Evolutionary conservation across 768 basidiomycete genomes (phyloP).

Genomic region (Kwoniella botswanensis): DNA sequence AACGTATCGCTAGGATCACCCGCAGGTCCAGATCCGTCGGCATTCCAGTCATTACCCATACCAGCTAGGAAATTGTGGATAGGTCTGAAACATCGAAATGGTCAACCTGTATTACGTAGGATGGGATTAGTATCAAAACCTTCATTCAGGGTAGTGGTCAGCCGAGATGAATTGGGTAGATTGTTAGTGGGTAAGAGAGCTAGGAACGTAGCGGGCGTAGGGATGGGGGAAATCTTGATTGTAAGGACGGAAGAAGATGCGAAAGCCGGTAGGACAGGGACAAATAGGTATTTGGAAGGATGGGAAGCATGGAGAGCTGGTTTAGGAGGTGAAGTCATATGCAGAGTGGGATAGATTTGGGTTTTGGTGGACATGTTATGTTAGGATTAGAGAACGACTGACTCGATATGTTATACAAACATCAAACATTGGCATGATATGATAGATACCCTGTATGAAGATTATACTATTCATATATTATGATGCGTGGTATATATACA

Average conservation of each 20-base stretch:
- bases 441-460: conserved; percentile 3
- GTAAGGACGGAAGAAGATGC: conserved; percentile 74
- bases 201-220: conserved; percentile 78
- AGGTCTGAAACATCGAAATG: conserved; percentile 88
- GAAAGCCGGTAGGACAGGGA: conserved; percentile 61
- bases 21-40: conserved; percentile 66
- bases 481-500: conserved; percentile 1
- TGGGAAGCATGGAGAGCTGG: conserved; percentile 83
- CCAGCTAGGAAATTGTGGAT: conserved; percentile 87
- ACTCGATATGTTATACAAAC: background rate
- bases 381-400: background rate
- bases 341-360: conserved; percentile 67
- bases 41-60: conserved; percentile 67
- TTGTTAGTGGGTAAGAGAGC: conserved; percentile 83
- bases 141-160: conserved; percentile 78
- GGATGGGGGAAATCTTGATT: conserved; percentile 90
- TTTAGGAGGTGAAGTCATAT: conserved; percentile 82
- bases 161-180: conserved; percentile 70
- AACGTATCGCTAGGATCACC: conserved; percentile 73
- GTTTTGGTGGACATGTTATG: background rate
- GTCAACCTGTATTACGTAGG: conserved; percentile 76
- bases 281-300: conserved; percentile 76
- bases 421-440: background rate
- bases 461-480: background rate
- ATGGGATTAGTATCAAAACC: conserved; percentile 87